Percentiles rank a stretch among this genome's conserved stretches.
These are phyloP conservation scores for Globisporangium spinosum DNA, from an alignment of 352 stramenopile genomes.

Conservation along the genomic window DNA sequence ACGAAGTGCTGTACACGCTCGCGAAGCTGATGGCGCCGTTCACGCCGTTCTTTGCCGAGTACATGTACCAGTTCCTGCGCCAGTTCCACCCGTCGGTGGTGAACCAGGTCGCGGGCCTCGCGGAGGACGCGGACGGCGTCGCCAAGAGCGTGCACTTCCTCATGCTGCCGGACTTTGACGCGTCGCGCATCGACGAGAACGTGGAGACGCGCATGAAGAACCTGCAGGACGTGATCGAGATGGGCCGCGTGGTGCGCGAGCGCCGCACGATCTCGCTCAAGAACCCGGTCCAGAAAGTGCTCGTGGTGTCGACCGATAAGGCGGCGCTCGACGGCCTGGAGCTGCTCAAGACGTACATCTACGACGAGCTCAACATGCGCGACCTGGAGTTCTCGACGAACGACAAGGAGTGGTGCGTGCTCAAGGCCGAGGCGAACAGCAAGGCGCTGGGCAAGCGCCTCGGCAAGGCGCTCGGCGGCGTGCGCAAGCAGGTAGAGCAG, in stretches of 20 bases:
- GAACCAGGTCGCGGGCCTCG: conserved; percentile 43
- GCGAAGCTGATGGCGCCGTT: conserved; percentile 98
- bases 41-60: conserved; percentile 99
- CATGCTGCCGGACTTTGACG: conserved; percentile 92
- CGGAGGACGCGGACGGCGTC: conserved; percentile 87
- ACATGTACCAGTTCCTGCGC: conserved; percentile 98
- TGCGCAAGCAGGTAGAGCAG: conserved; percentile 78
- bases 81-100: conserved; percentile 92
- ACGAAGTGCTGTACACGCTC: conserved; percentile 96
- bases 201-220: conserved; percentile 94
- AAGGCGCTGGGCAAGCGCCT: conserved; percentile 94
- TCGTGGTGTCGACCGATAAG: conserved; percentile 92
- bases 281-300: conserved; percentile 95
- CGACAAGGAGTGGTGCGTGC: conserved; percentile 90
- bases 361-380: conserved; percentile 97
- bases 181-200: conserved; percentile 89
- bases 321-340: conserved; percentile 69
- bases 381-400: conserved; percentile 90
- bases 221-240: conserved; percentile 96
- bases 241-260: conserved; percentile 95
- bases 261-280: conserved; percentile 96
- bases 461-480: conserved; percentile 95
- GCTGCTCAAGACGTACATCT: conserved; percentile 91
- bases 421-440: conserved; percentile 94
- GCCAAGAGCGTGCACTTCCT: conserved; percentile 96